phyloP scores from a whole-genome alignment of 2,329 filamentous ascomycete species.

The Arthrinium puccinioides region DNA sequence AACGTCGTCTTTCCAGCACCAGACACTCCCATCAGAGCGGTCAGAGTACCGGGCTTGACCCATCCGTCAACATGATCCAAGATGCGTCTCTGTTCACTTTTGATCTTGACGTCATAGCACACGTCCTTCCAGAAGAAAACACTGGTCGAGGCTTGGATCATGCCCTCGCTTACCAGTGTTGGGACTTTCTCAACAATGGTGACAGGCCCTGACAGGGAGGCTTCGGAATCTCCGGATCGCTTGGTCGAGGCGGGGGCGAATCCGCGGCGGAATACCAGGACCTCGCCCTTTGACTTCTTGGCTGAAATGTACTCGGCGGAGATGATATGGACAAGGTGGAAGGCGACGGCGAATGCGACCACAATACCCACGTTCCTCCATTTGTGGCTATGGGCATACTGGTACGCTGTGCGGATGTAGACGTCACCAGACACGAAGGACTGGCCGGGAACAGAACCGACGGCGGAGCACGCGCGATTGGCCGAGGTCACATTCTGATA shows the following conservation, averaged over 20 bases:
- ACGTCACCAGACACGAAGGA: constrained; percentile 51
- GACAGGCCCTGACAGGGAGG: neutral
- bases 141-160: constrained; percentile 18
- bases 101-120: constrained; percentile 65
- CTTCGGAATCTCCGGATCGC: neutral
- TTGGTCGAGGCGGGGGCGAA: neutral
- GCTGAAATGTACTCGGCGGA: constrained; percentile 59
- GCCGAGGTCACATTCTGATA: neutral
- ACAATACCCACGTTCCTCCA: constrained; percentile 58
- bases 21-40: constrained; percentile 68
- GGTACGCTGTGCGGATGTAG: constrained; percentile 48
- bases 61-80: constrained; percentile 77
- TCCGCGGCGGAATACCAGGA: constrained; percentile 55
- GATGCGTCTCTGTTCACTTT: constrained; percentile 60
- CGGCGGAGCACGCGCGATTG: constrained; percentile 31
- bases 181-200: neutral
- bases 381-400: constrained; percentile 48
- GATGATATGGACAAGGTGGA: constrained; percentile 56
- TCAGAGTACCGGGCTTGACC: constrained; percentile 84
- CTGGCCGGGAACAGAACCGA: constrained; percentile 48
- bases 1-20: constrained; percentile 70
- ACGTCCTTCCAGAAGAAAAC: constrained; percentile 76
- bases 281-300: constrained; percentile 57
- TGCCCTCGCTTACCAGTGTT: neutral
- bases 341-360: constrained; percentile 44